Evolutionary conservation across 768 basidiomycete genomes (phyloP).

Genomic region (Coprinopsis marcescibilis): DNA sequence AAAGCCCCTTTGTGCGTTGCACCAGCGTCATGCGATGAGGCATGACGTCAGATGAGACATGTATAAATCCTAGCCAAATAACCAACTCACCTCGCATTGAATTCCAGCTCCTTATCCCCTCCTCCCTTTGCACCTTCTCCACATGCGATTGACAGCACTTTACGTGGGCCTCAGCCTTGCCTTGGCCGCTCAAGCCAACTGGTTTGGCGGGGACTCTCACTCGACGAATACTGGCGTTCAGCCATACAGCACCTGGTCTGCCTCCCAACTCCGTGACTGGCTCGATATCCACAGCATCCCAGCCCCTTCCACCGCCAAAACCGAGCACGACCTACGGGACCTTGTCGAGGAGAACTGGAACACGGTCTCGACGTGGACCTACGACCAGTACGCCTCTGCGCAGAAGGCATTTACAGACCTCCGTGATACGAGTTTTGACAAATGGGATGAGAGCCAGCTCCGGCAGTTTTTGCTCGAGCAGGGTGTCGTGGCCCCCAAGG

Average conservation of each 20-base stretch:
- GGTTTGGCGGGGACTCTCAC: conserved; percentile 39
- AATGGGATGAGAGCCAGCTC: conserved; percentile 80
- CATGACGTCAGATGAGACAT: conserved; percentile 10
- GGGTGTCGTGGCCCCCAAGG: conserved; percentile 78
- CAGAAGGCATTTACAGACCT: conserved; percentile 58
- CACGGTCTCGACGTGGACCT: conserved; percentile 45
- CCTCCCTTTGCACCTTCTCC: background rate
- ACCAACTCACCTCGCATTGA: background rate
- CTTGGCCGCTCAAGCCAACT: conserved; percentile 40
- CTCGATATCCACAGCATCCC: conserved; percentile 60
- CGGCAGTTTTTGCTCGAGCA: conserved; percentile 83
- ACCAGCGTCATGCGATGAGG: conserved; percentile 9
- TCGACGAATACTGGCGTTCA: conserved; percentile 29
- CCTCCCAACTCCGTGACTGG: conserved; percentile 60
- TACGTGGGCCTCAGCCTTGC: conserved; percentile 17
- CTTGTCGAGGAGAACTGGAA: conserved; percentile 64
- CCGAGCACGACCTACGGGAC: conserved; percentile 35
- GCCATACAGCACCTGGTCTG: conserved; percentile 46
- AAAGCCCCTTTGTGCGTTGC: background rate
- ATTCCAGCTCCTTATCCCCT: background rate
- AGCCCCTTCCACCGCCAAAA: conserved; percentile 38
- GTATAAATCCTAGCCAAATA: conserved; percentile 5
- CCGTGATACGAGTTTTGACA: conserved; percentile 60
- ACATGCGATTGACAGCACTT: conserved; percentile 7
- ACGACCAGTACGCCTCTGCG: conserved; percentile 57